Evolutionary conservation across 78 protist species (phyloP), one percentile per base, ranked within the genome.

Genomic region (Tieghemostelium lacteum): DNA sequence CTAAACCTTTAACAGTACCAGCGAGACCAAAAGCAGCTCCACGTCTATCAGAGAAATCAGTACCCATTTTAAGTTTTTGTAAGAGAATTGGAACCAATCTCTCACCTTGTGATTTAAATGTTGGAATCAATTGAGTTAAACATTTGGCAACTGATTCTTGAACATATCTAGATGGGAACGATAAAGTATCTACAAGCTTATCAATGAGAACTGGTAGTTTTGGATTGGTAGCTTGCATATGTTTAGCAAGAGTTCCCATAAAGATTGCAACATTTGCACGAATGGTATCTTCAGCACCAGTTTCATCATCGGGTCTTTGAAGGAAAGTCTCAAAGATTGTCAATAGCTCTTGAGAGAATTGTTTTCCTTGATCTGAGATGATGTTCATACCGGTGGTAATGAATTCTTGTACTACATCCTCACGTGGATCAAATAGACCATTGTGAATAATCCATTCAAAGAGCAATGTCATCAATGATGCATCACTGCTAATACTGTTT

Each of bases 1-100:
- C 98, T 1, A 85, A 33, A 12, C 98, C 98, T 65, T 95, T 94
- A 42, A 97, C 96, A 10, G 96, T 37, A 50, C 97, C 98, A 0
- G 97, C 99, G 4, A 97, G 70, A 36, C 98, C 99, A 52, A 85
- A 96, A 8, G 98, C 98, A 1, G 97, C 97, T 17, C 99, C 86
- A 16, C 64, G 22, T 40, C 95, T 36, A 26, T 65, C 88, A 6
- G 91, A 92, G 45, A 58, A 80, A 45, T 73, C 71, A 31, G 62
- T 2, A 57, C 28, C 17, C 8, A 37, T 60, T 49, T 92, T 72
- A 42, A 76, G 71, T 22, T 64, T 64, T 3, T 49, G 45, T n/a
- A 74, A 55, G 7, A 92, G 77, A 34, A 66, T 60, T n/a, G 85
- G 88, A 54, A 89, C 61, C 50, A 67, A 19, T 60, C 85, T 54